These are phyloP conservation scores for Pichia terricola DNA, from an alignment of 1,139 yeast genomes.

Conservation along the genomic window DNA sequence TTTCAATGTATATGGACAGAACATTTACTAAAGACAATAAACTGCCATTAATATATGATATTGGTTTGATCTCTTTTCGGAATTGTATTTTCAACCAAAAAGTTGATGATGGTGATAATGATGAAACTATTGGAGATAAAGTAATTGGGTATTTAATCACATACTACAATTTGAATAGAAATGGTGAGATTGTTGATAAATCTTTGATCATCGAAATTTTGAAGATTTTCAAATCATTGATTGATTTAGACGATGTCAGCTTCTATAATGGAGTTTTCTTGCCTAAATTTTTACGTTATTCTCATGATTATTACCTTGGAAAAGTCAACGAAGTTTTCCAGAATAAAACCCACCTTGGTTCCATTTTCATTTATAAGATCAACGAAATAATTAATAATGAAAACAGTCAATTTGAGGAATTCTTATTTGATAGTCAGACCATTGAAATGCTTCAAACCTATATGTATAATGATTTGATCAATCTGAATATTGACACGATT, in stretches of 20 bases:
- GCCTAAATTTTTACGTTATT: conserved; percentile 46
- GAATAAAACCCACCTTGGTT: conserved; percentile 30
- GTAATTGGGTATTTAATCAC: conserved; percentile 43
- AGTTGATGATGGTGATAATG: conserved; percentile 12
- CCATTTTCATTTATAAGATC: conserved; percentile 46
- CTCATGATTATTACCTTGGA: conserved; percentile 46
- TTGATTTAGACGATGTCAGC: conserved; percentile 38
- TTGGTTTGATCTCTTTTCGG: conserved; percentile 41
- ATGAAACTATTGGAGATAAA: conserved; percentile 42
- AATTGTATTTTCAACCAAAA: conserved; percentile 28
- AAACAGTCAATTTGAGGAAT: conserved; percentile 43
- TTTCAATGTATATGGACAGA: conserved; percentile 76
- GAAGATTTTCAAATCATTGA: conserved; percentile 60
- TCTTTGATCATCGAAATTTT: conserved; percentile 52
- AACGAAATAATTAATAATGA: conserved; percentile 50
- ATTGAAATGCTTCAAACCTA: conserved; percentile 43
- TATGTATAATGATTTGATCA: conserved; percentile 55
- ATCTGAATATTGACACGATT: conserved; percentile 46
- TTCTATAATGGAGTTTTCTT: conserved; percentile 63
- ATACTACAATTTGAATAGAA: conserved; percentile 52
- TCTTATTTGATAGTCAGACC: conserved; percentile 42
- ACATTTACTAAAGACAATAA: conserved; percentile 73
- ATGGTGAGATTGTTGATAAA: conserved; percentile 45
- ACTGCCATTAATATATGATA: conserved; percentile 60
- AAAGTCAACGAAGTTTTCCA: conserved; percentile 34